Evolutionary conservation across 176 grass and related monocot species (phyloP).

Genomic region (Phoenix roebelenii): DNA sequence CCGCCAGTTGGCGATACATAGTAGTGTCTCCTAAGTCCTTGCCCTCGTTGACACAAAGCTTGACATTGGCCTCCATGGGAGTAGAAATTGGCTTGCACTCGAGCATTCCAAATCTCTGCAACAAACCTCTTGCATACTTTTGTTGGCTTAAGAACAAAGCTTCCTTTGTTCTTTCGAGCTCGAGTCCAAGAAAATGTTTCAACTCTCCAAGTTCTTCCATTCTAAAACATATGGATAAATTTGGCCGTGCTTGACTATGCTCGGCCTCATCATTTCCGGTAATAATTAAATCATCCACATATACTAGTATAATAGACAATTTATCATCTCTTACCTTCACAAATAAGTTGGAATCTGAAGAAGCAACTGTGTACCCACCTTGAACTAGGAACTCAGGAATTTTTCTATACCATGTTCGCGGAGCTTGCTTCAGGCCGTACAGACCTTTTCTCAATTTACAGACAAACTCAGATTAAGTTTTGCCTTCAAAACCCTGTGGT

Average conservation of each 20-base stretch:
- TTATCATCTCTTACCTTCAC: not conserved
- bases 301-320: not conserved
- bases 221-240: not conserved
- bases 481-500: not conserved
- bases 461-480: not conserved
- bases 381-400: not conserved
- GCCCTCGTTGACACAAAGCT: not conserved
- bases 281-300: not conserved
- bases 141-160: conserved; percentile 3
- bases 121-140: conserved; percentile 14
- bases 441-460: not conserved
- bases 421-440: not conserved
- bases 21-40: not conserved
- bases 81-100: conserved; percentile 8
- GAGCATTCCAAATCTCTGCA: conserved; percentile 16
- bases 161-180: not conserved
- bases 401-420: not conserved
- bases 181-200: conserved; percentile 18
- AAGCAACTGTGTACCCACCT: not conserved
- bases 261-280: not conserved
- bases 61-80: conserved; percentile 8
- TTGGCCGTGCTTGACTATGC: not conserved
- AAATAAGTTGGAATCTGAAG: not conserved
- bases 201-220: not conserved
- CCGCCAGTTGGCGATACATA: conserved; percentile 1